Conservation (phyloP, 306 rosid species). For the Calophaca sinica region DNA sequence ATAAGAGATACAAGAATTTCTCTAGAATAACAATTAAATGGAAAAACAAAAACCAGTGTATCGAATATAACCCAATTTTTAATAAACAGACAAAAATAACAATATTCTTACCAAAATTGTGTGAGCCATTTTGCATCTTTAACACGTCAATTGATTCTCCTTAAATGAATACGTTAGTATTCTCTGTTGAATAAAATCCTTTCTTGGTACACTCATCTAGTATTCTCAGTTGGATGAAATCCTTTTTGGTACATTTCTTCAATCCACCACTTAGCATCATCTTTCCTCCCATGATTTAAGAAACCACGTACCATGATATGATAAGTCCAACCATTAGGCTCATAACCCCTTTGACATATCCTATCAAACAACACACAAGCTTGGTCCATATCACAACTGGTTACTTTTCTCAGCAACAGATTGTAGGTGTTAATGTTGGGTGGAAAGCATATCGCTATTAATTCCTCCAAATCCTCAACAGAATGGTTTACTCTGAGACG, state of each 20-base stretch:
- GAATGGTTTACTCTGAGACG: conserved; percentile 47
- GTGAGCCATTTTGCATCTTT: conserved; percentile 39
- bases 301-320: conserved; percentile 65
- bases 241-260: conserved; percentile 63
- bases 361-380: conserved; percentile 62
- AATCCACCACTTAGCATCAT: conserved; percentile 62
- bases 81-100: neutral
- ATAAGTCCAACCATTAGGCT: conserved; percentile 73
- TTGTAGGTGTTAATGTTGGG: conserved; percentile 70
- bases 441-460: conserved; percentile 72
- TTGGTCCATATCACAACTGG: conserved; percentile 52
- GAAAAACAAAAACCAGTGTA: conserved; percentile 39
- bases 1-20: conserved; percentile 36
- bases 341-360: conserved; percentile 65
- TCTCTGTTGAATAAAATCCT: conserved; percentile 53
- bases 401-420: conserved; percentile 62
- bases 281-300: conserved; percentile 60
- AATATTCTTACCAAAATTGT: conserved; percentile 52
- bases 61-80: conserved; percentile 35
- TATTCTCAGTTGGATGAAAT: conserved; percentile 48
- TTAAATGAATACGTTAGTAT: conserved; percentile 35
- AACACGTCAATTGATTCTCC: conserved; percentile 27
- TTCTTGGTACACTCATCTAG: conserved; percentile 37
- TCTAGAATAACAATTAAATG: conserved; percentile 16
- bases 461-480: conserved; percentile 61